Evolutionary conservation across 805 yeast genomes (phyloP), one percentile per base, ranked within the genome.

Genomic region (Nakazawaea sp.): DNA sequence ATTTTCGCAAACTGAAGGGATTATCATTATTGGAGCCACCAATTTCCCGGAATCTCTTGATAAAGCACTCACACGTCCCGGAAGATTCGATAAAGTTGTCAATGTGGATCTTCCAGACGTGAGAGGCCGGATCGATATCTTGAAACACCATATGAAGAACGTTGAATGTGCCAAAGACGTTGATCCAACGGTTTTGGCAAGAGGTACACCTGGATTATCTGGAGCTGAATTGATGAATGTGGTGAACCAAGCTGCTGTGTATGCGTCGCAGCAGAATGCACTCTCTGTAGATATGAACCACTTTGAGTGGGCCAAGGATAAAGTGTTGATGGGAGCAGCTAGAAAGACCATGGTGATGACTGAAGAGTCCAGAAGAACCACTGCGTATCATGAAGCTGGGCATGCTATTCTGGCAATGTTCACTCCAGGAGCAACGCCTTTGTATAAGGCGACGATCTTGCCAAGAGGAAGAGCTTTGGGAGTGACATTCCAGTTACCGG

Each of bases 301-400:
- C 60, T 78, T 92, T 45, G 99, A 92, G 60, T 92, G 98, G 98
- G 98, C 99, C 30, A 92, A 92, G 61, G 99, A 92, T 62, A 92
- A 92, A 64, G 92, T 94, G 40, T 67, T 94, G 54, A 79, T 92
- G 84, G 99, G 99, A 37, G 97, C 97, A 26, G 99, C 95, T 50
- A 83, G 95, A 59, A 86, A 85, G 63, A 85, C 96, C 18, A 90
- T 90, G 97, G 97, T 92, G 27, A 75, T 92, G 67, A 89, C 98
- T 20, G 97, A 92, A 58, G 96, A 90, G 43, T 75, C 95, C 0
- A 76, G 97, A 59, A 78, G 75, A 50, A 88, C 90, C 46, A 92
- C 99, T 13, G 98, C 98, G 2, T 92, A 80, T 59, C 99, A 92
- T 62, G 99, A 92, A 65, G 99, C 98, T 15, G 99, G 99, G 4